phyloP scores from a whole-genome alignment of 768 basidiomycete species.

The Pisolithus sp. region DNA sequence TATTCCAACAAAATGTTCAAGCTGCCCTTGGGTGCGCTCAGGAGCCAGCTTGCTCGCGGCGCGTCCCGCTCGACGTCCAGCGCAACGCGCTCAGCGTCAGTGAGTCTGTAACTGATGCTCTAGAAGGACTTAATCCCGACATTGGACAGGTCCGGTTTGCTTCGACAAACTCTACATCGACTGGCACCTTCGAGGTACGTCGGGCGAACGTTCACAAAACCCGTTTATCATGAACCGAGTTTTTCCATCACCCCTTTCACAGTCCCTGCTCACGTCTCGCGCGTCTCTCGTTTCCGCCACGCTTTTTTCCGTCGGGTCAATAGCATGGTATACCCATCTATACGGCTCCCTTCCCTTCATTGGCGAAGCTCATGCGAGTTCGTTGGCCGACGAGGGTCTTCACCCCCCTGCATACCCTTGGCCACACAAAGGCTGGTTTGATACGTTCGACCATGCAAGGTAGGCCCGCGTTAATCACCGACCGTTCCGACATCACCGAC shows the following conservation, averaged over 20 bases:
- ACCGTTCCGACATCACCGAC: slow-evolving; percentile 3
- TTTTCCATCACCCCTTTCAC: background rate
- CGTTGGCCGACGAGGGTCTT: slow-evolving; percentile 88
- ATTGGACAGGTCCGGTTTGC: slow-evolving; percentile 61
- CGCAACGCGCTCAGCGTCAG: slow-evolving; percentile 44
- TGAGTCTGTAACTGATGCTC: slow-evolving; percentile 29
- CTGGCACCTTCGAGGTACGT: slow-evolving; percentile 61
- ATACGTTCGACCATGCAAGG: slow-evolving; percentile 96
- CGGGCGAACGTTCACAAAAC: background rate
- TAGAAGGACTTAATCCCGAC: slow-evolving; percentile 4
- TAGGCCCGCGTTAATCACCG: slow-evolving; percentile 35
- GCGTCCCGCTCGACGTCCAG: slow-evolving; percentile 39
- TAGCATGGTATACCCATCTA: slow-evolving; percentile 95
- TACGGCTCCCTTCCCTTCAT: slow-evolving; percentile 89
- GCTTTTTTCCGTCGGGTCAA: slow-evolving; percentile 74
- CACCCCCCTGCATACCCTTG: slow-evolving; percentile 86
- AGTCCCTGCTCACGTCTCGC: slow-evolving; percentile 68
- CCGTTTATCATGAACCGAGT: background rate
- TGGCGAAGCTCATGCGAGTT: slow-evolving; percentile 88
- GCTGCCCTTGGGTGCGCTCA: slow-evolving; percentile 70
- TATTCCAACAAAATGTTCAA: slow-evolving; percentile 72
- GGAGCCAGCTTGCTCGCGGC: slow-evolving; percentile 44
- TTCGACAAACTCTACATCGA: slow-evolving; percentile 53
- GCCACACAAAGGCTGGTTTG: slow-evolving; percentile 82
- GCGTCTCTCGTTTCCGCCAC: slow-evolving; percentile 71